Base-by-base conservation (phyloP, 2,329 filamentous ascomycete species). In the Clarireedia paspali region DNA sequence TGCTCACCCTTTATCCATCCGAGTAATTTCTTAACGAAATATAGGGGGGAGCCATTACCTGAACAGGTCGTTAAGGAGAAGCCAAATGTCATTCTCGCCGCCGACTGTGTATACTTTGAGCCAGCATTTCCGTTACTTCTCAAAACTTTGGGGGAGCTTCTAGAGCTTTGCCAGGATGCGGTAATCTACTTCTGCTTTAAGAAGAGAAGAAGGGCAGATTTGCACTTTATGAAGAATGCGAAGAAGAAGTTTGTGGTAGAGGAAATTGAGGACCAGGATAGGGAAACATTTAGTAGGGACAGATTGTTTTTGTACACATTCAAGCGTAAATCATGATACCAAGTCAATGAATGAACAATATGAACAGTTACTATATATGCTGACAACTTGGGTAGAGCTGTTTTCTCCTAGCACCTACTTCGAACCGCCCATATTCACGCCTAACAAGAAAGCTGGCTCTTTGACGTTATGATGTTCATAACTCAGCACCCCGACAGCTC, bases 21-120 rank as follows among this genome's bases (percentile, higher is more conserved):
- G 7, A n/a, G 30, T 2, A 26, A 36, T 47, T 7, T 39, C 26
- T 24, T 20, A 38, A 38, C 26, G 4, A 4, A 44, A 17, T 12
- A 36, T 62, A 85, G 83, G 84, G 83, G 83, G 56, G 77, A 85
- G 60, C 73, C 80, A 52, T 73, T 87, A 47, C 75, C 82, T 39
- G 70, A 74, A 44, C 71, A 74, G 45, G 74, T 86, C 45, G 63
- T 77, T 52, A 72, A 77, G 54, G 75, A 77, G 63, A 80, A 81
- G 60, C 89, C 91, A 17, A 84, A 91, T 65, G 77, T 96, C 55
- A 84, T 99, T 55, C 79, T 97, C n/a, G 94, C 94, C 3, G 92
- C 91, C 42, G 94, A 97, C 71, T 97, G 92, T 72, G 91, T 96
- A 49, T 99, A 97, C 75, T 95, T 95, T 70, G 94, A 97, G 72